phyloP scores from a whole-genome alignment of 495 filamentous ascomycete species.

The Pyrenopolyporus hunteri region DNA sequence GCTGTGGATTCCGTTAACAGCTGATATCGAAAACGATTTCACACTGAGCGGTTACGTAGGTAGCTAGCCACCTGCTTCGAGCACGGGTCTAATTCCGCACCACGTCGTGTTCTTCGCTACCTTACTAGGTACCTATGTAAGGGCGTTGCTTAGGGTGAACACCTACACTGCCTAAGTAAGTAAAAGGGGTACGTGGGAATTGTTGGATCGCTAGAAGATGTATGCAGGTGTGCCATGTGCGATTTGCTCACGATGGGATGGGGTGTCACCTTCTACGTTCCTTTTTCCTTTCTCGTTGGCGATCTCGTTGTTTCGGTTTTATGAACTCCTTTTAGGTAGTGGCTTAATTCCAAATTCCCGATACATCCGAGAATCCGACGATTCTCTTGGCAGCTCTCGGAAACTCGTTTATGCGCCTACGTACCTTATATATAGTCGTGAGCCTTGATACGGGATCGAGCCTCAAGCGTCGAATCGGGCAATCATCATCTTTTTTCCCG shows the following conservation, averaged over 20 bases:
- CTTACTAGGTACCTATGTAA: too few species aligned
- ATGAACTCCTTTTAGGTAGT: too few species aligned
- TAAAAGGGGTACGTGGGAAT: too few species aligned
- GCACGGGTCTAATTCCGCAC: background rate
- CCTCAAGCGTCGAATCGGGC: background rate
- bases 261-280: too few species aligned
- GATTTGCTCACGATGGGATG: background rate
- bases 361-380: conserved; percentile 1
- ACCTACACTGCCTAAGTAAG: background rate
- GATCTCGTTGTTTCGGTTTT: too few species aligned
- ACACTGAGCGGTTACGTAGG: background rate
- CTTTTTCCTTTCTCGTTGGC: too few species aligned
- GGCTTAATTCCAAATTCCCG: conserved; percentile 1
- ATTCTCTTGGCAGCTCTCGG: conserved; percentile 8
- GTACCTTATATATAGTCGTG: background rate
- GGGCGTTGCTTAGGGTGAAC: too few species aligned
- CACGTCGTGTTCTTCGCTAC: background rate
- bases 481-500: background rate
- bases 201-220: too few species aligned
- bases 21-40: background rate
- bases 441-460: conserved; percentile 3
- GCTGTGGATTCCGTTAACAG: too few species aligned
- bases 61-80: background rate
- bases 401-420: too few species aligned
- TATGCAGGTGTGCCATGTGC: too few species aligned